These are phyloP conservation scores for Ceratobasidium sp. DNA, from an alignment of 1,284 basidiomycete genomes.

Conservation along the genomic window DNA sequence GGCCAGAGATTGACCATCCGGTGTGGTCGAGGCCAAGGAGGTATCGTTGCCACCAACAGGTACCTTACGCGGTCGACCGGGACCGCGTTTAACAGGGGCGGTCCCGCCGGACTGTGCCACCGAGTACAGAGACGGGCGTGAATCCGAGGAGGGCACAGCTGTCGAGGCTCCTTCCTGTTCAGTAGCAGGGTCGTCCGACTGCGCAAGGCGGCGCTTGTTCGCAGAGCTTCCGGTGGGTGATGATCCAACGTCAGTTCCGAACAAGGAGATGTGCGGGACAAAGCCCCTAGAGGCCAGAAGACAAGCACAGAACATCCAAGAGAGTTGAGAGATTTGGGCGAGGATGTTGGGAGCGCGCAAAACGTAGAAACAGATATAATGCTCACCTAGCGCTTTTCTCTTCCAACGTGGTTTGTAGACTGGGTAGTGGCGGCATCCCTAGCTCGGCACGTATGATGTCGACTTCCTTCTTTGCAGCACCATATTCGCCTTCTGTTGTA, in stretches of 20 bases:
- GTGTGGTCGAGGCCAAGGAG: not conserved
- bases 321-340: not conserved
- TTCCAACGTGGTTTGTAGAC: slow-evolving; percentile 73
- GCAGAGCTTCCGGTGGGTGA: slow-evolving; percentile 33
- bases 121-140: slow-evolving; percentile 32
- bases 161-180: slow-evolving; percentile 36
- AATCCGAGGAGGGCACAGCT: slow-evolving; percentile 44
- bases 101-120: slow-evolving; percentile 17
- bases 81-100: slow-evolving; percentile 27
- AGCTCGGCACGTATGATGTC: slow-evolving; percentile 76
- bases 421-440: slow-evolving; percentile 74
- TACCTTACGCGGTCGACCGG: slow-evolving; percentile 36
- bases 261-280: slow-evolving; percentile 35
- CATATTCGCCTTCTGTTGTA: slow-evolving; percentile 78
- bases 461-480: slow-evolving; percentile 74
- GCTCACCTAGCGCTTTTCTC: slow-evolving; percentile 76
- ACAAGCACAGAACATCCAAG: slow-evolving; percentile 8
- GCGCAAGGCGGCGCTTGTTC: slow-evolving; percentile 29
- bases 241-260: slow-evolving; percentile 41
- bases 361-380: not conserved
- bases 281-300: slow-evolving; percentile 37
- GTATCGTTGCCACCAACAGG: slow-evolving; percentile 19
- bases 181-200: slow-evolving; percentile 18
- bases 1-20: slow-evolving; percentile 49
- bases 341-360: slow-evolving; percentile 28